Conservation (phyloP, 176 grass and related monocot species). For the maize (Zea mays) region DNA sequence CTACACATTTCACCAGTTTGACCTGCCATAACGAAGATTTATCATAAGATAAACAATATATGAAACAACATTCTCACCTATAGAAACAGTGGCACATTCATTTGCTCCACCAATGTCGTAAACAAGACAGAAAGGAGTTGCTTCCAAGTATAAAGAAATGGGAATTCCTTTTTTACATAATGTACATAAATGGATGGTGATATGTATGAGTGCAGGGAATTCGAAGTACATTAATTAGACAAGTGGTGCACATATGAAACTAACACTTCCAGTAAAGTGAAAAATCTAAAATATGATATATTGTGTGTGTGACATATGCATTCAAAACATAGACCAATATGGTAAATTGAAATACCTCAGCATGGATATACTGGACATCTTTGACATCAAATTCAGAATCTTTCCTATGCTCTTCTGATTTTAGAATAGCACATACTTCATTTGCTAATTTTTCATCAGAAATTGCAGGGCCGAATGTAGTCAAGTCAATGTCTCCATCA, state of each 20-base stretch:
- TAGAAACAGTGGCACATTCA: constrained; percentile 16
- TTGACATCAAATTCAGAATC: constrained; percentile 78
- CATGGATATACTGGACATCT: constrained; percentile 60
- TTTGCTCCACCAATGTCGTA: constrained; percentile 13
- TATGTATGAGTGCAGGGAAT: background rate
- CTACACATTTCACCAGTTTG: constrained; percentile 85
- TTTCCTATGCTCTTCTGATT: constrained; percentile 55
- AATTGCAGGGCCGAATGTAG: constrained; percentile 44
- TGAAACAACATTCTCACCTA: background rate
- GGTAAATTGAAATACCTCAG: constrained; percentile 5
- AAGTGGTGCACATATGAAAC: constrained; percentile 15
- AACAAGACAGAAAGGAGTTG: background rate
- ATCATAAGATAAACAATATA: constrained; percentile 26
- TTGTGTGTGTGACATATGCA: background rate
- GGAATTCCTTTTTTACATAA: background rate
- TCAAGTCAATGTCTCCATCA: constrained; percentile 95
- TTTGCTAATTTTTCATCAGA: constrained; percentile 73
- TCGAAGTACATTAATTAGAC: constrained; percentile 4
- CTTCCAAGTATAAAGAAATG: background rate
- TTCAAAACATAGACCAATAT: constrained; percentile 28
- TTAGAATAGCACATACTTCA: constrained; percentile 56
- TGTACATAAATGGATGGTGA: constrained; percentile 8
- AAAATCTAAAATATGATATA: background rate
- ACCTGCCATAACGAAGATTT: constrained; percentile 57
- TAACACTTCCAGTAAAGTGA: background rate